These are phyloP conservation scores for Alternaria infectoria DNA, from an alignment of 2,329 filamentous ascomycete species.

Conservation along the genomic window DNA sequence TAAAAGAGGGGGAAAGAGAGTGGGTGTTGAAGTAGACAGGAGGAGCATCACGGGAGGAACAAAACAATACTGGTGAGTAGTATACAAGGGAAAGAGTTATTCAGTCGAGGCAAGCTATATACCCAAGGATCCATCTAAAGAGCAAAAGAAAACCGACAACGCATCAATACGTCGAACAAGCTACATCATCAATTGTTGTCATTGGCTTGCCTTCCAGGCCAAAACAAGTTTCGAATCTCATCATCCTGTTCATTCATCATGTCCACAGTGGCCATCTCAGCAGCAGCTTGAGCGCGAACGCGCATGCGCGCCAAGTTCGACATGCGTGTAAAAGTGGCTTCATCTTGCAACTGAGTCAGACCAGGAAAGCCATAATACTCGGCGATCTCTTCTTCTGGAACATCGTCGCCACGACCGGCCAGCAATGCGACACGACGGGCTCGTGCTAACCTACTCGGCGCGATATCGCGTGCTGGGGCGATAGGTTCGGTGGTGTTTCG, in stretches of 20 bases:
- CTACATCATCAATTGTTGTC: not conserved
- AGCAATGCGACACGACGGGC: not conserved
- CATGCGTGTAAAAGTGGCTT: not conserved
- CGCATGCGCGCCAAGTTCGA: not conserved
- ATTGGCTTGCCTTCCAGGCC: not conserved
- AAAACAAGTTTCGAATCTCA: not conserved
- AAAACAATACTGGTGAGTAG: not conserved
- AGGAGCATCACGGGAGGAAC: not conserved
- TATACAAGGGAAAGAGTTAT: not conserved
- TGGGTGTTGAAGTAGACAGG: conserved; percentile 8
- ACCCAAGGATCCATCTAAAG: not conserved
- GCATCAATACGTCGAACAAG: not conserved
- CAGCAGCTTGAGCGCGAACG: not conserved
- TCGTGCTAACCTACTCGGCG: not conserved
- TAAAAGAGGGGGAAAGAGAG: conserved; percentile 15
- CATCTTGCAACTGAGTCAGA: not conserved
- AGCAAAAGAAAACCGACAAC: not conserved
- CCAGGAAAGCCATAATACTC: not conserved
- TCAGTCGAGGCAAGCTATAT: not conserved
- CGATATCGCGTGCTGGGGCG: not conserved
- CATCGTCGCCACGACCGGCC: not conserved
- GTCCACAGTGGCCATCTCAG: not conserved
- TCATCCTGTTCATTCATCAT: not conserved
- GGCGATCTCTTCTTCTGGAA: not conserved
- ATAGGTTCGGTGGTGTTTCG: not conserved